Conservation (phyloP, 2,329 filamentous ascomycete species). For the Talaromyces sp. region DNA sequence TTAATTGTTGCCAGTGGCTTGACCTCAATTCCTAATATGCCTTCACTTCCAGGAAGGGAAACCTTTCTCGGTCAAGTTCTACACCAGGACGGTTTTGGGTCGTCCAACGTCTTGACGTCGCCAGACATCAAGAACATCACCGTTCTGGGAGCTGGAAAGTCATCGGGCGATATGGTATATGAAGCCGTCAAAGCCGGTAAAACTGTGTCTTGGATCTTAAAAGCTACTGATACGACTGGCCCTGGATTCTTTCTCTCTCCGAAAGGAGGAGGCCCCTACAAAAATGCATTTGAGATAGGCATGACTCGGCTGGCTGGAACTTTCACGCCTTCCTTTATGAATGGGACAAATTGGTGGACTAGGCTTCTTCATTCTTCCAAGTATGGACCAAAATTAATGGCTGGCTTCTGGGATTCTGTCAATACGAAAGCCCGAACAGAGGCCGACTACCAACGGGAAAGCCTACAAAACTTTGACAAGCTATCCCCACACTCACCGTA, state of each 20-base stretch:
- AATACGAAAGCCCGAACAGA: conserved; percentile 6
- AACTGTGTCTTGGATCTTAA: conserved; percentile 6
- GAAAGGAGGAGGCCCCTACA: conserved; percentile 8
- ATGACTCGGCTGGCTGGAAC: conserved; percentile 9
- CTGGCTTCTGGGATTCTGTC: conserved; percentile 6
- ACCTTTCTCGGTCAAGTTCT: conserved; percentile 3
- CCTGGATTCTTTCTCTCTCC: conserved; percentile 9
- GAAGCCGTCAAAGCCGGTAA: conserved; percentile 7
- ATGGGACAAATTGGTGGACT: conserved; percentile 8
- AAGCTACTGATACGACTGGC: conserved; percentile 7
- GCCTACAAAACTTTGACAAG: conserved; percentile 9
- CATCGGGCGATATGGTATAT: conserved; percentile 8
- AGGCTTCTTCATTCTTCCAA: conserved; percentile 6
- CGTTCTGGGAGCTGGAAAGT: conserved; percentile 7
- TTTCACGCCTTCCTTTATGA: conserved; percentile 9
- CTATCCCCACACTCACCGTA: conserved; percentile 9
- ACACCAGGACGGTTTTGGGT: conserved; percentile 8
- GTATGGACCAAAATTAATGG: neutral
- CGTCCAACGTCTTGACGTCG: conserved; percentile 5
- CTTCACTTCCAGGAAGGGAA: conserved; percentile 4
- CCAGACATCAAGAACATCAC: conserved; percentile 4
- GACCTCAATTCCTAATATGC: conserved; percentile 6
- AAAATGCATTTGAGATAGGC: conserved; percentile 10
- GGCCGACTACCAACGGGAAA: conserved; percentile 5
- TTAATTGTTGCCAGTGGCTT: conserved; percentile 9